Evolutionary conservation across 176 grass and related monocot genomes (phyloP).

Genomic region (Puccinellia tenuiflora): DNA sequence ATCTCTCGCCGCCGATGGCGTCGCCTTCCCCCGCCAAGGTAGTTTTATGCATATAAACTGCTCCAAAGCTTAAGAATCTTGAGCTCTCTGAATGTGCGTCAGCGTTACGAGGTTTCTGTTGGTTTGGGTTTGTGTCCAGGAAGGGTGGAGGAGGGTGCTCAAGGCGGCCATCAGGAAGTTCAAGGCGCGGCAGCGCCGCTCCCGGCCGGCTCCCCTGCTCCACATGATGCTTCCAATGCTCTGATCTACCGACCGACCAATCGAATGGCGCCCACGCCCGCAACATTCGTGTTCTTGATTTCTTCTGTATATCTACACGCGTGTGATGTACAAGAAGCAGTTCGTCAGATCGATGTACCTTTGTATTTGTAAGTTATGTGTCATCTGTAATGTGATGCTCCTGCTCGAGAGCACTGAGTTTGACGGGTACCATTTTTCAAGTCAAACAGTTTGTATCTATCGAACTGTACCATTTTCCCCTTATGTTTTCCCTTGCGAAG

Average conservation of each 20-base stretch:
- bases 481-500: not conserved
- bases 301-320: not conserved
- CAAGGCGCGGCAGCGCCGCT: constrained; percentile 51
- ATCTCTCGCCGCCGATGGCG: constrained; percentile 24
- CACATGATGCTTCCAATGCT: constrained; percentile 46
- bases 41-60: not conserved
- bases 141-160: constrained; percentile 48
- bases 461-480: not conserved
- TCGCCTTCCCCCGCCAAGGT: constrained; percentile 41
- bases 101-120: not conserved
- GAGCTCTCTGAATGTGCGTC: not conserved
- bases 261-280: not conserved
- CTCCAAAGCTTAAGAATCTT: not conserved
- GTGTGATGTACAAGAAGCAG: not conserved
- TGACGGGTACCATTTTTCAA: not conserved
- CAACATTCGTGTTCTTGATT: not conserved
- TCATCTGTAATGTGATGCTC: not conserved
- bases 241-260: not conserved
- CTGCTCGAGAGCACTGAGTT: not conserved
- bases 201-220: constrained; percentile 31
- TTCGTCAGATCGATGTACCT: not conserved
- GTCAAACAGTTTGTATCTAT: not conserved
- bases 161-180: constrained; percentile 60
- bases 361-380: not conserved
- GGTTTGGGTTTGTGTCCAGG: constrained; percentile 8